A percentile compares a stretch with the other conserved stretches of the same genome.
Conservation (phyloP, 2,329 filamentous ascomycete species). For the Colletotrichum australisinense region DNA sequence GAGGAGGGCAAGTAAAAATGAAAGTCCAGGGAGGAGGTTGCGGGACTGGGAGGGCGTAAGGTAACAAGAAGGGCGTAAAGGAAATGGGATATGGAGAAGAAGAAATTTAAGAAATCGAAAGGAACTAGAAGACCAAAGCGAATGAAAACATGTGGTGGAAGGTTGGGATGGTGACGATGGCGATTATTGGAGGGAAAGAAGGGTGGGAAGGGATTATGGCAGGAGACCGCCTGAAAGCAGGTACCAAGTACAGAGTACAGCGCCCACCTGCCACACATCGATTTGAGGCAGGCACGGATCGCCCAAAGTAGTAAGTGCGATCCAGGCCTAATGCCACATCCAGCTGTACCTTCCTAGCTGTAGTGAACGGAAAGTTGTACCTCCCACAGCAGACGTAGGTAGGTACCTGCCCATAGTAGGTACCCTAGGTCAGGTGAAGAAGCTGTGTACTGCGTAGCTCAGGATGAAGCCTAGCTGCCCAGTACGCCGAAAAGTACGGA, state of each 20-base stretch:
- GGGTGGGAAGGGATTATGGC: conserved; percentile 10
- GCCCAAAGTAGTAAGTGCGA: conserved; percentile 25
- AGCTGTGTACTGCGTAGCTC: not conserved
- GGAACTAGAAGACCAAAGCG: not conserved
- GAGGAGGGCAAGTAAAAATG: not conserved
- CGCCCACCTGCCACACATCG: conserved; percentile 20
- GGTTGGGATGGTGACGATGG: conserved; percentile 23
- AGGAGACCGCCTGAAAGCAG: conserved; percentile 31
- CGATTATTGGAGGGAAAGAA: conserved; percentile 19
- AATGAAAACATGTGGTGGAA: conserved; percentile 1
- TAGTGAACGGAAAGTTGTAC: too few relatives aligned
- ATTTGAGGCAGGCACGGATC: conserved; percentile 14
- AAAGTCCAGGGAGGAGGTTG: not conserved
- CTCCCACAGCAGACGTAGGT: too few relatives aligned
- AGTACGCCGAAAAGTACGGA: not conserved
- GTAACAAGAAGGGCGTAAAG: not conserved
- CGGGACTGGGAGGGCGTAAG: not conserved
- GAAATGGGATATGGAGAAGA: not conserved
- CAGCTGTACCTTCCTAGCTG: conserved; percentile 10
- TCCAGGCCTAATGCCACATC: conserved; percentile 16
- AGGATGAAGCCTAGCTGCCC: not conserved
- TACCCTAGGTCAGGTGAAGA: too few relatives aligned
- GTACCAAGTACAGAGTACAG: conserved; percentile 20
- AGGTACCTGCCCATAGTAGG: too few relatives aligned
- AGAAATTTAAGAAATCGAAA: not conserved